Conservation (phyloP, 257 asterid species). For the Solanum rostratum region DNA sequence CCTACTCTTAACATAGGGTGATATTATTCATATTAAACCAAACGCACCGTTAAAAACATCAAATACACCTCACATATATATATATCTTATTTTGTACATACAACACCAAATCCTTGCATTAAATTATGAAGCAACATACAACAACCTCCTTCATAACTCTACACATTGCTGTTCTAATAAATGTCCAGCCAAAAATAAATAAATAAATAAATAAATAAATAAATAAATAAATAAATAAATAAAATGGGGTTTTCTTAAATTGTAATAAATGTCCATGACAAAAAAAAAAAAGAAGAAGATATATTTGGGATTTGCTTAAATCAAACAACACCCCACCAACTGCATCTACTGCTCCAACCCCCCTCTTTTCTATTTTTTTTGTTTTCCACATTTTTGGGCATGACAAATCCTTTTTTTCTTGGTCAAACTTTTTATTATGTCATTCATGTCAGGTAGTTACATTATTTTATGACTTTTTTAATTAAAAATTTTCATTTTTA, state of each 20-base stretch:
- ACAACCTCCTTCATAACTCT: background rate
- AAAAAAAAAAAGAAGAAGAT: background rate
- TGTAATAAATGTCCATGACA: too few species aligned
- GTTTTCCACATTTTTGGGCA: background rate
- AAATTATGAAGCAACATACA: background rate
- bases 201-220: too few species aligned
- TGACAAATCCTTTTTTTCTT: background rate
- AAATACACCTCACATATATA: background rate
- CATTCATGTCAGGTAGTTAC: background rate
- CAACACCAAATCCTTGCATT: background rate
- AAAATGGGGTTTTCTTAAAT: too few species aligned
- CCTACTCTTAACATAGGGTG: background rate
- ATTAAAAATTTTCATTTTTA: too few species aligned
- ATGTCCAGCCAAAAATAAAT: background rate
- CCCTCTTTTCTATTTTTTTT: background rate
- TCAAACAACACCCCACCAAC: conserved; percentile 1
- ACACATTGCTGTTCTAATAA: background rate
- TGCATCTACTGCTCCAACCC: background rate
- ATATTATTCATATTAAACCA: background rate
- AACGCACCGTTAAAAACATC: background rate
- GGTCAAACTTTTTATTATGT: background rate
- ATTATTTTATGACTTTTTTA: background rate
- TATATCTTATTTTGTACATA: background rate
- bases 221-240: too few species aligned
- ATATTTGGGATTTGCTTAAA: background rate